Base-by-base conservation (phyloP, 768 basidiomycete genomes). In the Cyathus striatus region DNA sequence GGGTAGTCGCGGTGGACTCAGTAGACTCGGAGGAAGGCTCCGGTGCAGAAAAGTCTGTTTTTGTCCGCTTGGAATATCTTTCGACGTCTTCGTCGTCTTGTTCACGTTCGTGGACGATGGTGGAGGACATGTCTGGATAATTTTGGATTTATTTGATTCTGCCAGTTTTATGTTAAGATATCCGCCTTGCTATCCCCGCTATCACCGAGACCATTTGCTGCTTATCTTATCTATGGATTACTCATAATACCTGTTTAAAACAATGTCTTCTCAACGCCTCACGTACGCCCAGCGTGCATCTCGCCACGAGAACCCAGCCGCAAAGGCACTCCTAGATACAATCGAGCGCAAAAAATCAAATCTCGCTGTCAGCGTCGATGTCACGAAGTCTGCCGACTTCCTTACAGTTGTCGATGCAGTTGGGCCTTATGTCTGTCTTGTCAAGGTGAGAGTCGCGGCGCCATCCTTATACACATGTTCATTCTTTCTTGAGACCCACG, bases 341-440 rank as follows among this genome's bases (percentile, higher is more conserved):
- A 90, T 97, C 64, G 87, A 81, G 49, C 73, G 84, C 46, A 99
- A 99, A 62, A 73, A 82, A 55, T 77, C 89, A 6, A 99, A 99
- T 60, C 81, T 99, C 13, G 91, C 92, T 30, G 90, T 99, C 46
- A 93, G 90, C 53, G 91, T 98, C 21, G 96, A 99, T 69, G 92
- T 98, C 30, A 88, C 90, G 4, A 82, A 73, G 39, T 73, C 80
- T 42, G 72, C 68, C 13, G 84, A 91, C 53, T 85, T 97, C 55
- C 71, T 98, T 26, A 72, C 78, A 38, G 86, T 99, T 57, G 81
- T 96, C 50, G 86, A 93, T 51, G 76, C 78, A 9, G 93, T 96
- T 44, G 96, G 90, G 7, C 87, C 89, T 9, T 83, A 83, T 54
- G 82, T 89, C 55, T 96, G 92, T 75, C 80, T 96, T 48, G 81